Percentiles rank a stretch among this genome's conserved stretches.
Conservation (phyloP, 2,329 filamentous ascomycete species). For the Fusarium sp. region DNA sequence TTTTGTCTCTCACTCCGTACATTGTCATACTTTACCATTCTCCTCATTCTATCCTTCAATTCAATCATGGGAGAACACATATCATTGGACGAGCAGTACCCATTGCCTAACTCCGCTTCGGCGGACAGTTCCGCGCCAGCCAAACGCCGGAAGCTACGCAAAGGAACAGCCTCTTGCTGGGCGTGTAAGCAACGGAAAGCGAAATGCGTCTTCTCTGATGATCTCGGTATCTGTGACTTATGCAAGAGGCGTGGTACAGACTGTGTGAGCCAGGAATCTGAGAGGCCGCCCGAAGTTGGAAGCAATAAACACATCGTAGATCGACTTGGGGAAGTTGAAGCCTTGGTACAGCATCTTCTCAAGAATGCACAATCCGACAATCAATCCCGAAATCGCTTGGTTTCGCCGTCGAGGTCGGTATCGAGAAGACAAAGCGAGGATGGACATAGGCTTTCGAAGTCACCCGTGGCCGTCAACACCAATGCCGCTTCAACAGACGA, state of each 20-base stretch:
- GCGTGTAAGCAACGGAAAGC: slow-evolving; percentile 66
- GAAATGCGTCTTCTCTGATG: slow-evolving; percentile 54
- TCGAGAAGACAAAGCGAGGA: background rate
- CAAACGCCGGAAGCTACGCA: slow-evolving; percentile 50
- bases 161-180: slow-evolving; percentile 67
- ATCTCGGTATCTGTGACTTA: slow-evolving; percentile 52
- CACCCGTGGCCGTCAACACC: background rate
- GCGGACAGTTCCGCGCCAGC: background rate
- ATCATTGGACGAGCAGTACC: background rate
- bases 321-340: slow-evolving; percentile 49
- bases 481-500: too few relatives aligned
- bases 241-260: slow-evolving; percentile 54
- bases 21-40: background rate
- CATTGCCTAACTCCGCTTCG: background rate
- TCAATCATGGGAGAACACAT: slow-evolving; percentile 13
- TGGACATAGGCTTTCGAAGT: background rate
- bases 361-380: background rate
- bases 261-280: slow-evolving; percentile 59
- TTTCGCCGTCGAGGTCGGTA: background rate
- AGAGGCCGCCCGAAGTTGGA: slow-evolving; percentile 36
- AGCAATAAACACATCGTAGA: slow-evolving; percentile 38
- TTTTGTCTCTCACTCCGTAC: background rate
- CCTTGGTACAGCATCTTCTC: slow-evolving; percentile 44
- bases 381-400: background rate
- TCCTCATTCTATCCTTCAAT: background rate